Conservation (phyloP, 345 rosid species). For the Odontarrhena argentea region DNA sequence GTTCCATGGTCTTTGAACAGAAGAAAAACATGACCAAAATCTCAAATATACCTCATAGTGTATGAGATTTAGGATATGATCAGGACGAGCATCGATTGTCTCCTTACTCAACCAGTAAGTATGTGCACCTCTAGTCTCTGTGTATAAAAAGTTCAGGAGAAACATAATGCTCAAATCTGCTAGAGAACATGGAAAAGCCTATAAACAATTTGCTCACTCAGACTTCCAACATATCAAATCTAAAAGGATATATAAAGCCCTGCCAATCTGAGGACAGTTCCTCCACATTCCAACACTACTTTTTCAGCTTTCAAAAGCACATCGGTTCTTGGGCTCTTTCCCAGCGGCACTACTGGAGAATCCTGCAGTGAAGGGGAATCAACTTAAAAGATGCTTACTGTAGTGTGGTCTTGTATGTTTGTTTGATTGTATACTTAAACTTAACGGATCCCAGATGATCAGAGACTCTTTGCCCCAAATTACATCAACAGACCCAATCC, state of each 20-base stretch:
- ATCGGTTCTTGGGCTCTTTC: slow-evolving; percentile 88
- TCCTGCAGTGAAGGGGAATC: slow-evolving; percentile 54
- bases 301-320: slow-evolving; percentile 81
- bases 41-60: slow-evolving; percentile 78
- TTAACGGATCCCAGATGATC: background rate
- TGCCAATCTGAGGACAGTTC: slow-evolving; percentile 82
- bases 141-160: slow-evolving; percentile 64
- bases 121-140: slow-evolving; percentile 92
- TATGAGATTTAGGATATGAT: slow-evolving; percentile 88
- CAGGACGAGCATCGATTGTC: slow-evolving; percentile 72
- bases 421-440: background rate
- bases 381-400: slow-evolving; percentile 10
- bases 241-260: slow-evolving; percentile 97
- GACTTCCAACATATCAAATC: slow-evolving; percentile 12
- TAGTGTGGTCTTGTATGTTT: background rate
- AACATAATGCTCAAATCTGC: slow-evolving; percentile 21
- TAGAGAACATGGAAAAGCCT: background rate
- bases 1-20: slow-evolving; percentile 11
- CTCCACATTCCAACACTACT: slow-evolving; percentile 69
- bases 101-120: slow-evolving; percentile 80
- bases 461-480: slow-evolving; percentile 15
- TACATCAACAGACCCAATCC: background rate
- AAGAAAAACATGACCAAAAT: slow-evolving; percentile 3
- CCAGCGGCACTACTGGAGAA: slow-evolving; percentile 72
- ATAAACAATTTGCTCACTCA: background rate